These are phyloP conservation scores for Polychaeton citri DNA, from an alignment of 2,329 filamentous ascomycete genomes.

Conservation along the genomic window DNA sequence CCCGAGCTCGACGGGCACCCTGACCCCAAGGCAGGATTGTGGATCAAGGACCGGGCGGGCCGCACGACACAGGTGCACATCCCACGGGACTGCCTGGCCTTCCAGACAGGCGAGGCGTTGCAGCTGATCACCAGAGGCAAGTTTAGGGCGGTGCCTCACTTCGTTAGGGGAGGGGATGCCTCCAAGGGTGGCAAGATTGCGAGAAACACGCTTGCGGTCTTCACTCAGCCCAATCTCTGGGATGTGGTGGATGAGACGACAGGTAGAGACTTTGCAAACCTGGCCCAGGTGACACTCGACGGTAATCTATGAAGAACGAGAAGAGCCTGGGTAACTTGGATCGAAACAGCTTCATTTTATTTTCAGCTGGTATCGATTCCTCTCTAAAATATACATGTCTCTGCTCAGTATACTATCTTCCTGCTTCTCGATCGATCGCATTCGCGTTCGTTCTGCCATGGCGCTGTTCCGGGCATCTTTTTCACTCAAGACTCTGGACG, in stretches of 20 bases:
- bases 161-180: constrained; percentile 63
- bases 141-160: constrained; percentile 93
- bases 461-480: too few species aligned
- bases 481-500: too few species aligned
- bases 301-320: constrained; percentile 31
- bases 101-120: constrained; percentile 88
- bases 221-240: constrained; percentile 87
- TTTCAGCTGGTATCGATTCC: too few species aligned
- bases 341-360: too few species aligned
- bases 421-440: too few species aligned
- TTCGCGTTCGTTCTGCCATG: too few species aligned
- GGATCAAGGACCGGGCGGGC: constrained; percentile 77
- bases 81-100: constrained; percentile 79
- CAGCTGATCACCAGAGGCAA: constrained; percentile 81
- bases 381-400: too few species aligned
- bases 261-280: constrained; percentile 59
- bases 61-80: constrained; percentile 84
- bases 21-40: constrained; percentile 76
- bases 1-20: constrained; percentile 62
- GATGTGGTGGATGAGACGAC: constrained; percentile 60
- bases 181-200: constrained; percentile 29
- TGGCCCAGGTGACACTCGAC: constrained; percentile 45
- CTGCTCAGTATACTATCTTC: too few species aligned
- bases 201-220: constrained; percentile 81
- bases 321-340: too few species aligned